Evolutionary conservation across 441 rosid genomes (phyloP).

Genomic region (Gossypium schwendimanii): DNA sequence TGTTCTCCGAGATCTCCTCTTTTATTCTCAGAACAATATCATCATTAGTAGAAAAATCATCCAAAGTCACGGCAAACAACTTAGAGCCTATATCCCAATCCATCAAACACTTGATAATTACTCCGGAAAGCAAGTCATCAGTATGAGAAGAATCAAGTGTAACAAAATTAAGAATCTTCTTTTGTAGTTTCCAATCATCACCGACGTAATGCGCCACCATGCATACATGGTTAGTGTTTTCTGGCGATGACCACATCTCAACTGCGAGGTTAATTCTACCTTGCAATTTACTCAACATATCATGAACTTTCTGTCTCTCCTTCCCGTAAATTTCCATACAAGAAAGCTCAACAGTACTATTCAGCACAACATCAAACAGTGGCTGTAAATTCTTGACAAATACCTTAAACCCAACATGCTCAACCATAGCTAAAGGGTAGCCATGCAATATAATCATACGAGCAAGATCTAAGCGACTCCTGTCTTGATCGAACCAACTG

Average conservation of each 20-base stretch:
- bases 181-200: conserved; percentile 76
- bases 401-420: conserved; percentile 76
- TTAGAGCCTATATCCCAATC: conserved; percentile 81
- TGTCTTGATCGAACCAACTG: conserved; percentile 69
- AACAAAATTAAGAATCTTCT: conserved; percentile 67
- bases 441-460: conserved; percentile 84
- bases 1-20: conserved; percentile 56
- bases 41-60: conserved; percentile 50
- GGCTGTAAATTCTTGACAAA: conserved; percentile 92
- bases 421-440: conserved; percentile 76
- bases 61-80: conserved; percentile 78
- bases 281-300: conserved; percentile 46
- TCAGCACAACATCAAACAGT: conserved; percentile 57
- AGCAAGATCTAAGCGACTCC: conserved; percentile 73
- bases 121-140: conserved; percentile 75
- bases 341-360: conserved; percentile 46
- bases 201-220: conserved; percentile 66
- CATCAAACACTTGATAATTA: conserved; percentile 57
- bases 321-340: conserved; percentile 68
- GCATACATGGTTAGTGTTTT: conserved; percentile 51
- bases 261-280: conserved; percentile 74
- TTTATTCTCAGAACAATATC: conserved; percentile 56
- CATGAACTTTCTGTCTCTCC: conserved; percentile 71
- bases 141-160: conserved; percentile 75
- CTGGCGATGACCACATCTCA: conserved; percentile 74